Percentiles rank a stretch among this genome's conserved stretches.
Conservation (phyloP, 169 alveolate genomes). For the Amoebophrya sp. region DNA sequence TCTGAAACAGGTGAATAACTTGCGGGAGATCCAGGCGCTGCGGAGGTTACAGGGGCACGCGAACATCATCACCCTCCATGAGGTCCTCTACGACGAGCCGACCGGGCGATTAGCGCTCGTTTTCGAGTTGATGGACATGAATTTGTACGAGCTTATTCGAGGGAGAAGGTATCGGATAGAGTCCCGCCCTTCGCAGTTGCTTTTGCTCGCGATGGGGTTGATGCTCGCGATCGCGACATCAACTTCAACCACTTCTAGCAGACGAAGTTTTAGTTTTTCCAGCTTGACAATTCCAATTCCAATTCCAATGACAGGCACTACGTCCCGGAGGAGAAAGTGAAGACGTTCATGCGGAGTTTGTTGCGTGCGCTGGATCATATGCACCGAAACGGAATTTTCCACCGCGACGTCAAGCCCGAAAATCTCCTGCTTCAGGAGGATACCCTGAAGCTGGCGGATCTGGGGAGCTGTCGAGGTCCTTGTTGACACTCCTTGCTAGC, state of each 20-base stretch:
- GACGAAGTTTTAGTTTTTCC: too few species aligned
- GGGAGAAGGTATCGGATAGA: slow-evolving; percentile 41
- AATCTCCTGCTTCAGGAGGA: slow-evolving; percentile 62
- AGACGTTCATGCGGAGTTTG: slow-evolving; percentile 46
- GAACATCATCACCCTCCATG: slow-evolving; percentile 58
- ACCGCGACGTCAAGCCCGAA: slow-evolving; percentile 79
- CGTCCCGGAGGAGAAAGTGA: slow-evolving; percentile 52
- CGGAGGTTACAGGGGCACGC: slow-evolving; percentile 56
- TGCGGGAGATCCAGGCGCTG: slow-evolving; percentile 67
- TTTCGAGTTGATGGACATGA: slow-evolving; percentile 67
- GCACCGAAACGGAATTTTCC: slow-evolving; percentile 77
- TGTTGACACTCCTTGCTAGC: too few species aligned
- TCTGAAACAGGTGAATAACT: slow-evolving; percentile 38
- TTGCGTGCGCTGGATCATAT: slow-evolving; percentile 65
- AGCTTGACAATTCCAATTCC: too few species aligned
- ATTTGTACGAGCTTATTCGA: slow-evolving; percentile 50
- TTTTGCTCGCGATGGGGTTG: too few species aligned
- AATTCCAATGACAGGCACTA: slow-evolving; percentile 40
- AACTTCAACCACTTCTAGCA: too few species aligned
- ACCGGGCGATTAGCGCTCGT: slow-evolving; percentile 69
- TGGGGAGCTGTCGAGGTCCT: slow-evolving; percentile 65
- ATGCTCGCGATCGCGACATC: too few species aligned
- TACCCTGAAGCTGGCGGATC: slow-evolving; percentile 56
- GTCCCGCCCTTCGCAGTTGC: too few species aligned
- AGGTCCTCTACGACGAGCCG: slow-evolving; percentile 62